phyloP scores from a whole-genome alignment of 805 yeast genomes.

The Nakazawaea holstii region DNA sequence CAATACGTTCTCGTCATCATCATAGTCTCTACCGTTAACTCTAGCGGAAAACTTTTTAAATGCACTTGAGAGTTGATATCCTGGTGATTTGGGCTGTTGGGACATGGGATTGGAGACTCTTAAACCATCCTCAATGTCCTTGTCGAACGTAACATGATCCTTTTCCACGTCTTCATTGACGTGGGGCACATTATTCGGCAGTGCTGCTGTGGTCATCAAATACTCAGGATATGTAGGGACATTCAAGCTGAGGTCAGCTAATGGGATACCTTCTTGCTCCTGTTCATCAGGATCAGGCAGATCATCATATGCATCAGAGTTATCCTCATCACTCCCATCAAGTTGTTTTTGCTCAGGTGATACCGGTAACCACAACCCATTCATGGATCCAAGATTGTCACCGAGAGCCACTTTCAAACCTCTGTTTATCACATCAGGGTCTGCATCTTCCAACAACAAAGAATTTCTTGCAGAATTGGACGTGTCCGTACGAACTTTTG shows the following conservation, averaged over 20 bases:
- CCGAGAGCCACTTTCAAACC: slow-evolving; percentile 8
- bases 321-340: neutral
- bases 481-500: neutral
- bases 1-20: slow-evolving; percentile 7
- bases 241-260: slow-evolving; percentile 9
- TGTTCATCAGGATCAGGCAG: neutral
- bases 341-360: neutral
- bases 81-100: slow-evolving; percentile 13
- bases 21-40: slow-evolving; percentile 19
- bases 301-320: neutral
- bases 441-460: neutral
- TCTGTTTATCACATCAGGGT: slow-evolving; percentile 5
- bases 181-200: slow-evolving; percentile 6
- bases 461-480: neutral
- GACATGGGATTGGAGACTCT: neutral
- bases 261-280: slow-evolving; percentile 10
- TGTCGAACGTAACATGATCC: neutral
- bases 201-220: slow-evolving; percentile 11
- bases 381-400: neutral
- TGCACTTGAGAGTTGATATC: slow-evolving; percentile 16
- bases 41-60: slow-evolving; percentile 19
- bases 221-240: slow-evolving; percentile 11
- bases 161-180: neutral
- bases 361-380: slow-evolving; percentile 10
- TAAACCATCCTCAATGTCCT: slow-evolving; percentile 5